Conservation (phyloP, 2,329 filamentous ascomycete species). For the Colletotrichum phormii region DNA sequence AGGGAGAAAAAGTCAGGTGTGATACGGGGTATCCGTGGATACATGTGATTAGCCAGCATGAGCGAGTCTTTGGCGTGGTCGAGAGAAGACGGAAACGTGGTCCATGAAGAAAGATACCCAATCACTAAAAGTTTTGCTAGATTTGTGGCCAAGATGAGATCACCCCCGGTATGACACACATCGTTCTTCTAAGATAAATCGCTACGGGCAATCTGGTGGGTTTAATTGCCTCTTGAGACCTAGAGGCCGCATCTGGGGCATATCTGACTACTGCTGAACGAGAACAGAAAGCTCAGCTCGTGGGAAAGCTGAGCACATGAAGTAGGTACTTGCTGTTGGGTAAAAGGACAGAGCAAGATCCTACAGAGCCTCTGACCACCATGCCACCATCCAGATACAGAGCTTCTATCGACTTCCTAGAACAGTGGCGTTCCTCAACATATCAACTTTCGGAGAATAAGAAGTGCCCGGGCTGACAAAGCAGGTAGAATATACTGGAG, state of each 20-base stretch:
- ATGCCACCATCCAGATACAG: not conserved
- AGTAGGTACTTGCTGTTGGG: too few relatives aligned
- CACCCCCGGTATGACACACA: not conserved
- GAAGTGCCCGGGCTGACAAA: not conserved
- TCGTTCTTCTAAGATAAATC: not conserved
- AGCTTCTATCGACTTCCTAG: not conserved
- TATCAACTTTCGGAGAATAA: not conserved
- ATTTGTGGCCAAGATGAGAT: not conserved
- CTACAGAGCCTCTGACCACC: too few relatives aligned
- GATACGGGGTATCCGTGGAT: constrained; percentile 55
- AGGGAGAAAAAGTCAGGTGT: constrained; percentile 53
- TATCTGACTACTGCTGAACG: not conserved
- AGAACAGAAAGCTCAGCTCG: too few relatives aligned
- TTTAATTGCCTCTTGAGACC: not conserved
- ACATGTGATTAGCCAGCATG: constrained; percentile 41
- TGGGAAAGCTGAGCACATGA: too few relatives aligned
- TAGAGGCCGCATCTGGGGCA: not conserved
- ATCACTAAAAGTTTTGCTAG: not conserved
- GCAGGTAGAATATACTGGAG: not conserved
- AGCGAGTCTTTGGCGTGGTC: not conserved
- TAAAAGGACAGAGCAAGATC: too few relatives aligned
- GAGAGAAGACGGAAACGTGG: not conserved
- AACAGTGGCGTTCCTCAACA: not conserved
- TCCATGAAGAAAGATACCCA: not conserved
- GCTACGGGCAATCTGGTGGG: not conserved